phyloP scores from a whole-genome alignment of 192 early-diverging fungal species.

The Chytriomyces sp. region DNA sequence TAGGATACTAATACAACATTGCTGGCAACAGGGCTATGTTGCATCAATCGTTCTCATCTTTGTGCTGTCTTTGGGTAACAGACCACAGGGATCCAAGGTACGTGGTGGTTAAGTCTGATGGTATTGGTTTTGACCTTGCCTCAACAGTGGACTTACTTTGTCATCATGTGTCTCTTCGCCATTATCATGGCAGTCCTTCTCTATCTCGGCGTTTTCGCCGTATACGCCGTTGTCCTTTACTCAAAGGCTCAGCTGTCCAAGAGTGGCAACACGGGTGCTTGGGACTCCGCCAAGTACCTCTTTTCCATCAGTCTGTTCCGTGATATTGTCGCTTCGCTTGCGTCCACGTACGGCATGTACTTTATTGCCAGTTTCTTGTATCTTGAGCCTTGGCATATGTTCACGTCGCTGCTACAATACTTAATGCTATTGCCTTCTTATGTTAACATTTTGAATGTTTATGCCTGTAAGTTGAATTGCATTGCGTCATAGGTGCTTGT shows the following conservation, averaged over 20 bases:
- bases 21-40: constrained; percentile 30
- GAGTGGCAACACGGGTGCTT: background rate
- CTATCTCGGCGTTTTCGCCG: constrained; percentile 29
- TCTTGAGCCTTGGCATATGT: constrained; percentile 78
- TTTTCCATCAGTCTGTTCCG: constrained; percentile 1
- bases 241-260: background rate
- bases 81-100: constrained; percentile 46
- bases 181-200: constrained; percentile 42
- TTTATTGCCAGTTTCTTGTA: constrained; percentile 63
- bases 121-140: too few species aligned
- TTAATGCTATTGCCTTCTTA: constrained; percentile 83
- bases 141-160: constrained; percentile 31
- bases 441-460: constrained; percentile 89
- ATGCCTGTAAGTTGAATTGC: constrained; percentile 58
- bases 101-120: too few species aligned
- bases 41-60: constrained; percentile 43
- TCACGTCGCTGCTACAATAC: constrained; percentile 73
- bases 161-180: constrained; percentile 43
- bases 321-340: constrained; percentile 31
- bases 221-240: constrained; percentile 14
- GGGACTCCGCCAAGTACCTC: background rate
- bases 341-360: constrained; percentile 70
- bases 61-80: constrained; percentile 51
- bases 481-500: background rate
- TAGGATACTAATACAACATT: background rate